These are phyloP conservation scores for Epichloe festucae DNA, from an alignment of 2,329 filamentous ascomycete species.

Conservation along the genomic window DNA sequence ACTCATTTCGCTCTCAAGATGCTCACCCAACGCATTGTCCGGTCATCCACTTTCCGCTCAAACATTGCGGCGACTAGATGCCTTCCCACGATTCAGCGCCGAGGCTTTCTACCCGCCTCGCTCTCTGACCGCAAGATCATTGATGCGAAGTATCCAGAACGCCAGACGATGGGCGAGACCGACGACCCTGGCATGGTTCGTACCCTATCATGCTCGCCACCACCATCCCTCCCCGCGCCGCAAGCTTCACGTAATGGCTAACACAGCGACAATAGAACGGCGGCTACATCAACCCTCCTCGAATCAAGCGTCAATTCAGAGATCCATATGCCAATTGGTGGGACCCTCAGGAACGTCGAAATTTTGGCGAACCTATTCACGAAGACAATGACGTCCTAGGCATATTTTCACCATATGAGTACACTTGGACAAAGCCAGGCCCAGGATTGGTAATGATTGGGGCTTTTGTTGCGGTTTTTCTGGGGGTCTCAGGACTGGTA, in stretches of 20 bases:
- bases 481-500: slow-evolving; percentile 54
- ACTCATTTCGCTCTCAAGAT: slow-evolving; percentile 30
- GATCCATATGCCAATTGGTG: slow-evolving; percentile 92
- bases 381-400: slow-evolving; percentile 92
- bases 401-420: slow-evolving; percentile 79
- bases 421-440: slow-evolving; percentile 65
- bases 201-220: slow-evolving; percentile 7
- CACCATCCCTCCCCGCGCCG: background rate
- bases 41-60: slow-evolving; percentile 32
- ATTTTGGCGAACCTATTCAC: slow-evolving; percentile 92
- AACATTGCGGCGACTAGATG: slow-evolving; percentile 33
- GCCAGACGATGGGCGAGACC: slow-evolving; percentile 36
- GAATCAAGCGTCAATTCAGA: slow-evolving; percentile 78
- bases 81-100: slow-evolving; percentile 41
- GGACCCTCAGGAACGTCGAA: slow-evolving; percentile 93
- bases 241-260: slow-evolving; percentile 9
- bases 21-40: slow-evolving; percentile 46
- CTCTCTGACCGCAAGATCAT: slow-evolving; percentile 32
- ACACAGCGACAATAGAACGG: slow-evolving; percentile 49
- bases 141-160: slow-evolving; percentile 40
- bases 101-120: slow-evolving; percentile 41
- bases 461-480: slow-evolving; percentile 49
- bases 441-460: slow-evolving; percentile 59
- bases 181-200: slow-evolving; percentile 56
- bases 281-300: slow-evolving; percentile 66